Conservation (phyloP, 139 green algal genomes). For the Gonium pectorale region DNA sequence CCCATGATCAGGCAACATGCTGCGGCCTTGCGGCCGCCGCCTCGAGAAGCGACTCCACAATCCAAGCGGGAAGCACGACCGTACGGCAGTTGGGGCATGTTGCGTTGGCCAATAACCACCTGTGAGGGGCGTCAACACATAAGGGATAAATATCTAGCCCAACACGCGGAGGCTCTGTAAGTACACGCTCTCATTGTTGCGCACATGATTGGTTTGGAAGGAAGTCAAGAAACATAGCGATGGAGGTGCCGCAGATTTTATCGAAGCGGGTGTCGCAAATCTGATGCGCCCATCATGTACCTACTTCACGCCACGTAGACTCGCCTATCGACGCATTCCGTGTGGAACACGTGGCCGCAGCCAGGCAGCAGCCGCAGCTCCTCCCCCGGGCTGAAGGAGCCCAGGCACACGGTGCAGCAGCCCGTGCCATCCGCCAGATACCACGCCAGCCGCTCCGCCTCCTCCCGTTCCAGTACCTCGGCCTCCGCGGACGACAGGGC, state of each 20-base stretch:
- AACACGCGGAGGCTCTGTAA: too few relatives aligned
- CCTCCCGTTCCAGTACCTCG: neutral
- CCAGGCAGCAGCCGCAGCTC: constrained; percentile 39
- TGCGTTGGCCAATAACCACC: constrained; percentile 20
- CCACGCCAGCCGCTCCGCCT: neutral
- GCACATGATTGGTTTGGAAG: too few relatives aligned
- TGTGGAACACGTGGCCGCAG: constrained; percentile 40
- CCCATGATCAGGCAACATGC: too few relatives aligned
- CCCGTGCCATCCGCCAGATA: constrained; percentile 31
- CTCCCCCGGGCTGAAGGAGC: neutral
- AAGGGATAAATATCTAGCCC: too few relatives aligned
- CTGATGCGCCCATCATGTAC: too few relatives aligned
- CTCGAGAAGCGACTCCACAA: constrained; percentile 34
- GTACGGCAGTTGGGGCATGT: constrained; percentile 37
- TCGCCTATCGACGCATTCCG: constrained; percentile 7
- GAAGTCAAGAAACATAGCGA: too few relatives aligned
- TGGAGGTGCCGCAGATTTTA: too few relatives aligned
- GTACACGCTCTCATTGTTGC: too few relatives aligned
- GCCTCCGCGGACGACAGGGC: too few relatives aligned
- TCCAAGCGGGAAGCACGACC: constrained; percentile 20
- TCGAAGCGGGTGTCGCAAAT: too few relatives aligned
- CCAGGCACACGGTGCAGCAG: constrained; percentile 17
- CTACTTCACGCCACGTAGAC: neutral
- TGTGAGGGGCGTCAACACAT: too few relatives aligned
- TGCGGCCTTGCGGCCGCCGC: constrained; percentile 16